Evolutionary conservation across 495 filamentous ascomycete genomes (phyloP), one percentile per base, ranked within the genome.

Genomic region (Penicillium robsamsonii): DNA sequence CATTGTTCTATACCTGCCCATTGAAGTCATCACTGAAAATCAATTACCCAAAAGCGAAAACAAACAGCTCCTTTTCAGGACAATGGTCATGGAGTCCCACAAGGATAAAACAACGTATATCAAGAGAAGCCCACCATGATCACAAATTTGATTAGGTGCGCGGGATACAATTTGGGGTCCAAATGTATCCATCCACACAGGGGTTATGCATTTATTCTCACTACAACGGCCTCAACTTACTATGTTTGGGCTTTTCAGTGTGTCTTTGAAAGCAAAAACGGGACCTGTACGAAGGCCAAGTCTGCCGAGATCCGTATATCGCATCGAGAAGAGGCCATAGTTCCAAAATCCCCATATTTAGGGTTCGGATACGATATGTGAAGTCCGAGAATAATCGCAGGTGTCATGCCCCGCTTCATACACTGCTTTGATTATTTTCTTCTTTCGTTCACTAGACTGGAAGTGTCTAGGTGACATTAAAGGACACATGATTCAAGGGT

Each of bases 161-260:
- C 31, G 13, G 40, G 3, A 25, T 27, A 15, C 24, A 42, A 54
- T 17, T 38, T 54, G 52, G 52, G 52, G 52, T 46, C 52, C 52
- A 46, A 54, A 54, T 24, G 27, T 18, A 33, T 24, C 5, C 15
- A 33, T 24, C 5, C 15, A n/a, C 15, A 46, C 22, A 45, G 29
- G 31, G 38, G 9, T 33, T 18, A 17, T 5, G 9, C 11, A 17
- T 47, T 5, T 33, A 18, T 35, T 18, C 8, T 38, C 10, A 31
- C 41, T 29, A 29, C 18, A 35, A 35, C 33, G 1, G 8, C 24
- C 13, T 37, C 7, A 38, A 38, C 35, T 38, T 7, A 38, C 10
- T 12, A 12, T 10, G n/a, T 17, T 38, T 15, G 6, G 10, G 30
- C 30, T 38, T 8, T 15, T 1, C n/a, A 17, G 9, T 38, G 35